phyloP scores from a whole-genome alignment of 2,329 filamentous ascomycete genomes.

The Fusarium chlamydosporum region DNA sequence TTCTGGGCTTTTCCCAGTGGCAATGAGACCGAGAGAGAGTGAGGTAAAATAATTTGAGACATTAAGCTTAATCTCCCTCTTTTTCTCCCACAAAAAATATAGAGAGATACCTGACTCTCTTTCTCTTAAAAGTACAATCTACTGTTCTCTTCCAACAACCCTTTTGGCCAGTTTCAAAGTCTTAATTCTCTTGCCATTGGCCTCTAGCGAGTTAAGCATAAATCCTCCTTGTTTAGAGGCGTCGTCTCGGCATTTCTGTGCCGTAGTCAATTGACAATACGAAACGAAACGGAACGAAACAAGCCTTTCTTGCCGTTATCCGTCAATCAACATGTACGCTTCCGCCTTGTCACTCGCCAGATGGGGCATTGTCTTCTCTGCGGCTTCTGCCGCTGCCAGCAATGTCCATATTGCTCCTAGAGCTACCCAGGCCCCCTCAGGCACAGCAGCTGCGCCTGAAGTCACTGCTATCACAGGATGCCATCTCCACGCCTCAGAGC shows the following conservation, averaged over 20 bases:
- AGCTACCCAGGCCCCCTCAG: conserved; percentile 53
- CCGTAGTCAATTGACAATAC: conserved; percentile 9
- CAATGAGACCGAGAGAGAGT: neutral
- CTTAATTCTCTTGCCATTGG: neutral
- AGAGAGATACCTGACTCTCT: neutral
- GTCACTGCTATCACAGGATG: conserved; percentile 59
- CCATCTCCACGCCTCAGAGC: conserved; percentile 58
- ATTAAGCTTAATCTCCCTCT: conserved; percentile 29
- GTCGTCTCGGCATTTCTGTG: conserved; percentile 16
- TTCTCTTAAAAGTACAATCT: neutral
- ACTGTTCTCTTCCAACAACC: conserved; percentile 15
- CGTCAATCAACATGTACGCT: conserved; percentile 30
- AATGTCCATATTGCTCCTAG: conserved; percentile 47
- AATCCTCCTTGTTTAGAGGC: conserved; percentile 10
- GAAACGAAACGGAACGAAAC: conserved; percentile 3
- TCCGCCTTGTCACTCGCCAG: conserved; percentile 37
- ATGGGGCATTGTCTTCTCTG: conserved; percentile 39
- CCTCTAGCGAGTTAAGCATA: conserved; percentile 32
- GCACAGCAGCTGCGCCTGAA: conserved; percentile 40
- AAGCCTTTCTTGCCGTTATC: conserved; percentile 7
- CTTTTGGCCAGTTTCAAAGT: conserved; percentile 22
- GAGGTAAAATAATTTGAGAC: conserved; percentile 35
- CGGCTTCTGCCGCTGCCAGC: conserved; percentile 29
- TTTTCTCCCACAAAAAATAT: neutral
- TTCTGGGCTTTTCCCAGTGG: conserved; percentile 10